Evolutionary conservation across 2,329 filamentous ascomycete genomes (phyloP).

Genomic region (Teratosphaeria pseudoeucalypti): DNA sequence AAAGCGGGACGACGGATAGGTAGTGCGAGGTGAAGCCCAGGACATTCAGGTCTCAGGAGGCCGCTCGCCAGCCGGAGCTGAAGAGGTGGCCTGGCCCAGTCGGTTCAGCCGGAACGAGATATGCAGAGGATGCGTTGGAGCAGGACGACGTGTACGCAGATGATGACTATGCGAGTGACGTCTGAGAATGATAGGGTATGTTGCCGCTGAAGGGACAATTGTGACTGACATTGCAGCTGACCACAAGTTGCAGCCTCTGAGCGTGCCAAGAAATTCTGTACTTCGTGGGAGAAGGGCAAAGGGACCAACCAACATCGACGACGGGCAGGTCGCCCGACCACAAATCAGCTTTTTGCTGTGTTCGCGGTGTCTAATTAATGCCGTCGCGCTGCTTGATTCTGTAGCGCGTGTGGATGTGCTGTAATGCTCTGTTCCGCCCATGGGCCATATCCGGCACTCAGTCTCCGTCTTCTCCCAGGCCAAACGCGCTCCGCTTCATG

Average conservation of each 20-base stretch:
- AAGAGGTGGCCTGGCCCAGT: not conserved
- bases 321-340: too few species aligned
- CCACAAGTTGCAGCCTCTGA: not conserved
- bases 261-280: too few species aligned
- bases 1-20: not conserved
- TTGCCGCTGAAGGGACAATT: too few species aligned
- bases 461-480: constrained; percentile 19
- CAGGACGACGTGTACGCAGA: not conserved
- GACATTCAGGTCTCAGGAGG: not conserved
- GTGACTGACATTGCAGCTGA: not conserved
- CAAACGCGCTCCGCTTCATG: constrained; percentile 39
- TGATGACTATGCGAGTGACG: not conserved
- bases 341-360: too few species aligned
- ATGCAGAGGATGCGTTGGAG: not conserved
- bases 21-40: not conserved
- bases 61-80: not conserved
- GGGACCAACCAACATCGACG: too few species aligned
- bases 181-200: not conserved
- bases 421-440: too few species aligned
- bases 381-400: not conserved
- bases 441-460: constrained; percentile 4
- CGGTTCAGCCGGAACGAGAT: not conserved
- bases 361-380: not conserved
- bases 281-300: too few species aligned
- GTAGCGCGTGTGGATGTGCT: too few species aligned